These are phyloP conservation scores for Suillus luteus DNA, from an alignment of 768 basidiomycete species.

Conservation along the genomic window DNA sequence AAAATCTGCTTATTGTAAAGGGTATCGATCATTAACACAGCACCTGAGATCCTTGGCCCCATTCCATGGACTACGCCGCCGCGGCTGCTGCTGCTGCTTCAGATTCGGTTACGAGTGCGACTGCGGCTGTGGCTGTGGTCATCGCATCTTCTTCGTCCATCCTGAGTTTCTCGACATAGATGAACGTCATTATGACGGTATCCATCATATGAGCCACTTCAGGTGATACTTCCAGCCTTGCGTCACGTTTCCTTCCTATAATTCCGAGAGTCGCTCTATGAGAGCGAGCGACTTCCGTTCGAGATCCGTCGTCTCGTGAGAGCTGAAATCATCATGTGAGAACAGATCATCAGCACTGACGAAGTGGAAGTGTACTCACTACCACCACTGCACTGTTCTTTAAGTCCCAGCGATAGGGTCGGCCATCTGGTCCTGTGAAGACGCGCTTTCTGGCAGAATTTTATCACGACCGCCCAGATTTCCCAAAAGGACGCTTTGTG, in stretches of 20 bases:
- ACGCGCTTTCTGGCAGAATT: slow-evolving; percentile 4
- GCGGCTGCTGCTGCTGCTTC: neutral
- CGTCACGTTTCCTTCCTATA: slow-evolving; percentile 11
- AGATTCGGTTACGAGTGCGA: too few species aligned
- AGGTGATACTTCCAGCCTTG: slow-evolving; percentile 16
- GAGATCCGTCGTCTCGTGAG: slow-evolving; percentile 21
- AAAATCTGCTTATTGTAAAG: neutral
- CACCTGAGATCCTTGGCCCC: neutral
- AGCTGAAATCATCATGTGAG: neutral
- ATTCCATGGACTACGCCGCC: neutral
- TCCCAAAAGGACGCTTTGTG: neutral
- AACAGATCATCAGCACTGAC: neutral
- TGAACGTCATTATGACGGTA: slow-evolving; percentile 18
- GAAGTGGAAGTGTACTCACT: neutral
- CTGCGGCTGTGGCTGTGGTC: too few species aligned
- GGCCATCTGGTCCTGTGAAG: slow-evolving; percentile 8
- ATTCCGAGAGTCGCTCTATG: slow-evolving; percentile 15
- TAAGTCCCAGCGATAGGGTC: slow-evolving; percentile 9
- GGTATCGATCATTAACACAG: neutral
- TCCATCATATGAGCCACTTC: slow-evolving; percentile 15
- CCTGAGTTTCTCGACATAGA: slow-evolving; percentile 20
- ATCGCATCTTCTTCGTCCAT: slow-evolving; percentile 4
- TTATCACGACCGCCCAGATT: neutral
- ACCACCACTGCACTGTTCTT: neutral
- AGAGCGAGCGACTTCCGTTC: slow-evolving; percentile 26